Evolutionary conservation across 2,329 filamentous ascomycete genomes (phyloP).

Genomic region (Talaromyces sp.): DNA sequence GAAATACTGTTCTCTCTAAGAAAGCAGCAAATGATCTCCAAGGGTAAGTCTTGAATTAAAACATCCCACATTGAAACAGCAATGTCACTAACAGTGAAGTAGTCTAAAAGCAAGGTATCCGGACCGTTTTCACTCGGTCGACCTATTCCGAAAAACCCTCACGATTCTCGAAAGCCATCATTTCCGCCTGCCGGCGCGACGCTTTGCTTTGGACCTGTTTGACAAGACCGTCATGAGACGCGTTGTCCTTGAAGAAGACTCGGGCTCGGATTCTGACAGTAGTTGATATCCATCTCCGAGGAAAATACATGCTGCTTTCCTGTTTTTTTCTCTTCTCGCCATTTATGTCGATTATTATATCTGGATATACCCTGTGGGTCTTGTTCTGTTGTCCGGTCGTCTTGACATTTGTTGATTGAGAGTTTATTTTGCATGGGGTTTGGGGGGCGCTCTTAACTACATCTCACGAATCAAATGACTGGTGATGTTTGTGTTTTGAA

Average conservation of each 20-base stretch:
- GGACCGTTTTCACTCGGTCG: slow-evolving; percentile 68
- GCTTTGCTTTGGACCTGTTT: slow-evolving; percentile 90
- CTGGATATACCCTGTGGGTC: neutral
- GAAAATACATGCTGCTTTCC: neutral
- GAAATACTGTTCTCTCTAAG: slow-evolving; percentile 89
- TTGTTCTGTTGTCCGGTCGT: neutral
- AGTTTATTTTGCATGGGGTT: neutral
- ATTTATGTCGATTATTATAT: neutral
- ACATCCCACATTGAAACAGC: slow-evolving; percentile 1
- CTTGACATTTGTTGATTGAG: neutral
- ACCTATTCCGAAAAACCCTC: slow-evolving; percentile 81
- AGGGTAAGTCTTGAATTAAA: slow-evolving; percentile 35
- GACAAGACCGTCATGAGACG: slow-evolving; percentile 81
- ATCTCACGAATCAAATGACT: neutral
- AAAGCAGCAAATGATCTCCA: slow-evolving; percentile 77
- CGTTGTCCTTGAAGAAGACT: slow-evolving; percentile 74
- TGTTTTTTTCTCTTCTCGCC: neutral
- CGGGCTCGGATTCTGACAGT: neutral
- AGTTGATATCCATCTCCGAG: neutral
- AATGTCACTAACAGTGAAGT: slow-evolving; percentile 26
- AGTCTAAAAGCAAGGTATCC: slow-evolving; percentile 72
- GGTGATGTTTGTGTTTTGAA: neutral
- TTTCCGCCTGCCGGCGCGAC: slow-evolving; percentile 78
- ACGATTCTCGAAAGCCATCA: slow-evolving; percentile 82
- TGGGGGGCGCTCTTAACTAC: neutral